phyloP scores from a whole-genome alignment of 345 rosid species.

The Microthlaspi erraticum region DNA sequence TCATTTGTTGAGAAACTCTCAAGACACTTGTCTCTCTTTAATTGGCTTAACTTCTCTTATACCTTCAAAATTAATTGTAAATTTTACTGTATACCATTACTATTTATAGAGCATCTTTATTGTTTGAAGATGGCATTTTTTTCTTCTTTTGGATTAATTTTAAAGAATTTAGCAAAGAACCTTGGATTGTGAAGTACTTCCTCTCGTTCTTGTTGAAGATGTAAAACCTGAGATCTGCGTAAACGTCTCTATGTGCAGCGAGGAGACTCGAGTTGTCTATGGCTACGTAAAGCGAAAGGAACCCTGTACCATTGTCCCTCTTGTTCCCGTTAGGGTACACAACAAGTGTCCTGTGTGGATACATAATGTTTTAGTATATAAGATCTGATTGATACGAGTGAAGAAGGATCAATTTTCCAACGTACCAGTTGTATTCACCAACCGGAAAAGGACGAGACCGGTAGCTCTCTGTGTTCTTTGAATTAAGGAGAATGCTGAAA shows the following conservation, averaged over 20 bases:
- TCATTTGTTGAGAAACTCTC: too few species aligned
- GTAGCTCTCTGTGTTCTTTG: neutral
- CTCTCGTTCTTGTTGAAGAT: constrained; percentile 6
- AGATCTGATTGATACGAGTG: too few species aligned
- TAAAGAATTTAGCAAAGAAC: neutral
- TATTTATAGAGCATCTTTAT: too few species aligned
- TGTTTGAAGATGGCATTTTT: too few species aligned
- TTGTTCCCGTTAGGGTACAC: constrained; percentile 15
- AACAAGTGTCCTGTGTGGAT: neutral
- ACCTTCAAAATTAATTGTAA: too few species aligned
- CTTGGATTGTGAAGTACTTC: constrained; percentile 8
- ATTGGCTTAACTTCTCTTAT: too few species aligned
- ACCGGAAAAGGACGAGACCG: constrained; percentile 13
- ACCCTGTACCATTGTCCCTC: neutral
- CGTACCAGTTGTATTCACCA: constrained; percentile 15
- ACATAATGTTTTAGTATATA: too few species aligned
- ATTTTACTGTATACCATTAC: too few species aligned
- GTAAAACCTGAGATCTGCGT: constrained; percentile 23
- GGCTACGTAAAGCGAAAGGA: constrained; percentile 10
- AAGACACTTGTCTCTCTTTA: too few species aligned
- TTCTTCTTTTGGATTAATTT: too few species aligned
- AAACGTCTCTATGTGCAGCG: neutral
- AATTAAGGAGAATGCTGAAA: neutral
- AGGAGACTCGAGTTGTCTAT: neutral
- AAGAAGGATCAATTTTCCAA: too few species aligned